Base-by-base conservation (phyloP, 2,329 filamentous ascomycete species). In the Acarospora socialis region DNA sequence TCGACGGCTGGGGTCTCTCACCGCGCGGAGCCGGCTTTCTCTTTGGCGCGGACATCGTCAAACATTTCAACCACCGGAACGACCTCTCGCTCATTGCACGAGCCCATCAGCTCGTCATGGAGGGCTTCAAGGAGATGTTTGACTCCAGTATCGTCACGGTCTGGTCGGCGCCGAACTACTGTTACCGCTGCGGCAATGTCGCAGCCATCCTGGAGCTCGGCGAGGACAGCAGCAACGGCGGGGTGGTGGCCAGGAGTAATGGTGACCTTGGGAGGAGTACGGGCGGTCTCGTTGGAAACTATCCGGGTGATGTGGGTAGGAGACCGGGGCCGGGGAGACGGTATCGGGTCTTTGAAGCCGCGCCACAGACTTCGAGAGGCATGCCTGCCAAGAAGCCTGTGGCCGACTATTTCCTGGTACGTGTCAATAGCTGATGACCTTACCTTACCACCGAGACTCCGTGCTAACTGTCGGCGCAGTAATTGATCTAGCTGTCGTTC, bases 311-410 rank as follows among this genome's bases (percentile, higher is more conserved):
- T 38, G 61, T 40, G 26, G 54, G 46, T 44, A 52, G 41, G 33
- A 46, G 42, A 15, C 54, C 59, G 36, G 86, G 86, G 1, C 90
- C 90, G 1, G 90, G 86, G 3, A 70, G 90, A 47, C 66, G 90
- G 44, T 98, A 98, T 58, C 67, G 87, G 21, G 87, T 98, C 7
- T 98, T 98, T 52, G 86, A 95, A 49, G 90, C 90, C 0, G 90
- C 90, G 33, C 86, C 90, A 32, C 90, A 98, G 60, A 90, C 95
- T 55, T 84, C 80, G 2, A 70, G 90, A 46, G 90, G 90, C 4
- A 98, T 98, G 90, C 90, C 90, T 37, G 90, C 90, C 3, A 98
- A 98, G 70, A 95, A 95, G 58, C 90, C 90, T 3, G 83, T 93
- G 32, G 84, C 84, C 9, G 87, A 95, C 59, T 98, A 95, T 63